phyloP scores from a whole-genome alignment of 2,329 filamentous ascomycete species.

The Monosporascus sp. region DNA sequence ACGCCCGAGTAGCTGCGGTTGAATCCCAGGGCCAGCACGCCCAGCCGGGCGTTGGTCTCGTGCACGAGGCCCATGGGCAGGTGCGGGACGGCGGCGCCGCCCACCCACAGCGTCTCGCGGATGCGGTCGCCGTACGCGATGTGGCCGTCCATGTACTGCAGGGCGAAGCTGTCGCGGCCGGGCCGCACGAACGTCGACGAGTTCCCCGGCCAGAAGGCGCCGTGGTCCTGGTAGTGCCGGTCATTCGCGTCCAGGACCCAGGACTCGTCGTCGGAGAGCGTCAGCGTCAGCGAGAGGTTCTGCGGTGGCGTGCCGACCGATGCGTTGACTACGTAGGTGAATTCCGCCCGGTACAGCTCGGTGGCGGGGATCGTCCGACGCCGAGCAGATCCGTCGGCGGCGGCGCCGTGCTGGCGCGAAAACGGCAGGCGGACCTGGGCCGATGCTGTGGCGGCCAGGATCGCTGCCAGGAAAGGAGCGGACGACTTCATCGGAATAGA shows the following conservation, averaged over 20 bases:
- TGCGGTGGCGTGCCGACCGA: conserved; percentile 20
- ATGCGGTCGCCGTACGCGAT: conserved; percentile 17
- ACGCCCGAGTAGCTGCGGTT: conserved; percentile 13
- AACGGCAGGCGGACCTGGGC: conserved; percentile 8
- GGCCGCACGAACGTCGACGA: conserved; percentile 15
- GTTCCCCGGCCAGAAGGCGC: conserved; percentile 15
- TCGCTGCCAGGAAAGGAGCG: conserved; percentile 3
- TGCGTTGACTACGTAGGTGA: conserved; percentile 5
- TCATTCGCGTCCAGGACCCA: conserved; percentile 21
- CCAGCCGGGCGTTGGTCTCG: conserved; percentile 11
- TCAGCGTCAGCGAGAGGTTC: conserved; percentile 19
- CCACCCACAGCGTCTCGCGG: conserved; percentile 22
- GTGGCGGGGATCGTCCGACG: conserved; percentile 1
- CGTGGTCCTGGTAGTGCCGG: conserved; percentile 10
- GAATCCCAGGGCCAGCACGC: conserved; percentile 24
- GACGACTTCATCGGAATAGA: conserved; percentile 7
- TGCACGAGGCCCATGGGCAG: conserved; percentile 22
- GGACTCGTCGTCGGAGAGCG: conserved; percentile 17
- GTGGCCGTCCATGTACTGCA: conserved; percentile 5
- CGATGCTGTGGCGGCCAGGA: neutral
- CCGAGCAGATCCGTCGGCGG: neutral
- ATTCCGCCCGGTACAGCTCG: neutral
- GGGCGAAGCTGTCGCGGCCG: conserved; percentile 5
- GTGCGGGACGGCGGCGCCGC: conserved; percentile 18
- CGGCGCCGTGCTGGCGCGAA: neutral